These are phyloP conservation scores for Nicotiana sylvestris DNA, from an alignment of 257 asterid genomes.

Conservation along the genomic window DNA sequence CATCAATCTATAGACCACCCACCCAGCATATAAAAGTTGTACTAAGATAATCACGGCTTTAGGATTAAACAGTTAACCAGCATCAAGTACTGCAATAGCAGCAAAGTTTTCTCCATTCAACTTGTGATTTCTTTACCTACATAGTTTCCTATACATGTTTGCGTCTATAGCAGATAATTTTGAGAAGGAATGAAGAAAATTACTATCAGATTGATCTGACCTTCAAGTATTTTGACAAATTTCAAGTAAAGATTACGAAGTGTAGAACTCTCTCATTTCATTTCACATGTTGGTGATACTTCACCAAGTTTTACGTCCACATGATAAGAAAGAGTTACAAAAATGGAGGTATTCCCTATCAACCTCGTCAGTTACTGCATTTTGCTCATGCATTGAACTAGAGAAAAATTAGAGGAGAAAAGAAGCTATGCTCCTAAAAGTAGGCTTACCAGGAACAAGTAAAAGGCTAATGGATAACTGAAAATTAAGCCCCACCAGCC, in stretches of 20 bases:
- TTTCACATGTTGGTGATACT: not conserved
- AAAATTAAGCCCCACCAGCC: constrained; percentile 74
- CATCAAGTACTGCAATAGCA: not conserved
- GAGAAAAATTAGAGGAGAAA: not conserved
- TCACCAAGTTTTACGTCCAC: not conserved
- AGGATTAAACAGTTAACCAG: too few species aligned
- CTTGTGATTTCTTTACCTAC: not conserved
- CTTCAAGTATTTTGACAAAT: not conserved
- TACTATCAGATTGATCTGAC: not conserved
- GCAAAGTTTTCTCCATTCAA: not conserved
- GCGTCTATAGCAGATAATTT: not conserved
- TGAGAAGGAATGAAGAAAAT: not conserved
- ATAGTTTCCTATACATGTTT: not conserved
- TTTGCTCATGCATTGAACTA: not conserved
- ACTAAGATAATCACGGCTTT: too few species aligned
- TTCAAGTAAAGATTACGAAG: not conserved
- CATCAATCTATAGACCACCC: too few species aligned
- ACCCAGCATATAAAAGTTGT: too few species aligned
- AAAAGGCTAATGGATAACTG: not conserved
- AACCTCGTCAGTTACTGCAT: constrained; percentile 1
- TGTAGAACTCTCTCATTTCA: not conserved
- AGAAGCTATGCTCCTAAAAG: not conserved
- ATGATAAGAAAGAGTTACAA: constrained; percentile 12
- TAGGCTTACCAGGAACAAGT: not conserved
- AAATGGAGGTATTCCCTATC: constrained; percentile 14